These are phyloP conservation scores for Verticillium nonalfalfae DNA, from an alignment of 2,329 filamentous ascomycete species.

Conservation along the genomic window DNA sequence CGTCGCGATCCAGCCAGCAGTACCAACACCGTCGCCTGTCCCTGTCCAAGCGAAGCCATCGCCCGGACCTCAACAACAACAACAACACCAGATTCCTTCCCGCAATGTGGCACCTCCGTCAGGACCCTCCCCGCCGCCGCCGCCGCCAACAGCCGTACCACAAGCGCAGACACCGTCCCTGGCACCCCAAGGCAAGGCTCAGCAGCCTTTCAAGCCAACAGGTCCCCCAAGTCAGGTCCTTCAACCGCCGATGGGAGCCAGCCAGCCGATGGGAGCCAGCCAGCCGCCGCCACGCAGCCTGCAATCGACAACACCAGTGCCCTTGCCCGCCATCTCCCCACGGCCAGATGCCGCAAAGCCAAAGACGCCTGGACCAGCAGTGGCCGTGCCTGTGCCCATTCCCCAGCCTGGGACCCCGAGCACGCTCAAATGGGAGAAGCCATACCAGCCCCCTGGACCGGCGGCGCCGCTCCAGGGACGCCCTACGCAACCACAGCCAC, in stretches of 20 bases:
- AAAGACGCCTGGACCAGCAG: slow-evolving; percentile 21
- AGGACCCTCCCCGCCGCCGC: background rate
- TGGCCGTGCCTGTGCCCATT: slow-evolving; percentile 11
- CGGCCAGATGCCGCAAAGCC: slow-evolving; percentile 24
- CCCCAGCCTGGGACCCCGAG: slow-evolving; percentile 17
- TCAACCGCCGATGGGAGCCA: too few relatives aligned
- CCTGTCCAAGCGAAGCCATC: background rate
- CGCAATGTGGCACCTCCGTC: background rate
- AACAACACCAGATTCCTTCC: background rate
- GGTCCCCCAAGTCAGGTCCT: slow-evolving; percentile 23
- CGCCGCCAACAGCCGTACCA: slow-evolving; percentile 4
- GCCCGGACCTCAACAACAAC: background rate
- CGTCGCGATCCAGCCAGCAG: background rate
- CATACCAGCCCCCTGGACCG: slow-evolving; percentile 28
- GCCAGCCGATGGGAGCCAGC: slow-evolving; percentile 23
- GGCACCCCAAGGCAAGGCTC: slow-evolving; percentile 19
- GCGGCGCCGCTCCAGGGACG: slow-evolving; percentile 17
- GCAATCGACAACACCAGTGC: slow-evolving; percentile 11
- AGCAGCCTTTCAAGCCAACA: slow-evolving; percentile 23
- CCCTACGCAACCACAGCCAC: slow-evolving; percentile 15
- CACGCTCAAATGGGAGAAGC: slow-evolving; percentile 33
- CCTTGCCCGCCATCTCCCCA: slow-evolving; percentile 21
- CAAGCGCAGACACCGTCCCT: slow-evolving; percentile 9
- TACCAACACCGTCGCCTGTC: background rate
- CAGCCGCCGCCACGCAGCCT: slow-evolving; percentile 19